Base-by-base conservation (phyloP, 108 stramenopile genomes). In the Cylindrotheca fusiformis region DNA sequence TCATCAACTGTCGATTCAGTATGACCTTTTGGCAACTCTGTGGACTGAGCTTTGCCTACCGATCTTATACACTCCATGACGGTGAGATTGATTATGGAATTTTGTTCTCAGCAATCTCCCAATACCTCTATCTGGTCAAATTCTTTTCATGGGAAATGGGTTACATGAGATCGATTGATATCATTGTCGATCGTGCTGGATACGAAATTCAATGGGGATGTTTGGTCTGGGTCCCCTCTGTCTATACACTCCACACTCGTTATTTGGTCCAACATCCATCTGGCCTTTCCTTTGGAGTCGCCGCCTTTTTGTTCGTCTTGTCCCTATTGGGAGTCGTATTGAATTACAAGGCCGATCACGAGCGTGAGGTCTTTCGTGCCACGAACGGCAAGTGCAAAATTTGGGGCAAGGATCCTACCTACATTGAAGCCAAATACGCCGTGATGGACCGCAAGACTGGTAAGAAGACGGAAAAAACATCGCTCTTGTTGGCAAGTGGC, bases 121-220 rank as follows among this genome's bases (percentile, higher is more conserved):
- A 96, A 72, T 52, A 88, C 50, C 32, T 97, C 29, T 99, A 99
- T 86, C 54, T 99, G 24, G 81, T 85, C 82, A 99, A 99, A 77
- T 99, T 99, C 87, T 98, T 95, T 78, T 66, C 75, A 28, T 99
- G 99, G 99, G 99, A 99, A 73, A 97, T 93, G 90, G 99, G 99
- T 63, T 99, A 99, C 94, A 94, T 98, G 95, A 87, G 96, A 60
- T 91, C 93, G 55, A 99, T 99, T 79, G 99, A 98, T 67, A 99
- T 96, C 58, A 85, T 85, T 63, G 65, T 68, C 24, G 80, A 82
- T 57, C 78, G 84, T 23, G 79, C 79, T 52, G 82, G 78, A 90
- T 98, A 96, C 67, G 95, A 99, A 66, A 83, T 98, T 52, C 93
- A 93, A 66, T 99, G 98, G 98, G 99, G 99, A 56, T 99, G 99